A percentile compares a stretch with the other conserved stretches of the same genome.
phyloP scores from a whole-genome alignment of 2,329 filamentous ascomycete species.

The Botrytis porri region DNA sequence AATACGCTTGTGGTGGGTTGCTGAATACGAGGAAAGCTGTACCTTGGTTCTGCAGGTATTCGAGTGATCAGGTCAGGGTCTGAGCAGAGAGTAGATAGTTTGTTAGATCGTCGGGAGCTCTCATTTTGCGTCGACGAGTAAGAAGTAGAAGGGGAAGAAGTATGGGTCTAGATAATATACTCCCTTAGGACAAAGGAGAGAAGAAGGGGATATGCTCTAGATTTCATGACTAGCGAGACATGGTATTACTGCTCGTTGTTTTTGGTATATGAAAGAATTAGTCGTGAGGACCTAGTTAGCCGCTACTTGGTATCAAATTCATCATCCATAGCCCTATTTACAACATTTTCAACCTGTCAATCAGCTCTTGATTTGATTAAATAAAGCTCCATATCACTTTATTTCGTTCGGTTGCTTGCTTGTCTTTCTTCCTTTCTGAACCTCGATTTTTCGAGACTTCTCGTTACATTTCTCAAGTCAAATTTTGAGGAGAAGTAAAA shows the following conservation, averaged over 20 bases:
- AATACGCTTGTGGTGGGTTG: neutral
- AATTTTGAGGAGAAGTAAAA: neutral
- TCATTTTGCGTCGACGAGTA: neutral
- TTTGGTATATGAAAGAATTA: neutral
- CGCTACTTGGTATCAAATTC: neutral
- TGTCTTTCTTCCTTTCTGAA: neutral
- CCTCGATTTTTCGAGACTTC: neutral
- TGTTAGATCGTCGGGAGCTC: slow-evolving; percentile 3
- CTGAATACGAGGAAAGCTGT: neutral
- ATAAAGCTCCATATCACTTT: neutral
- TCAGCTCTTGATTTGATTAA: neutral
- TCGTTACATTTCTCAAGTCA: neutral
- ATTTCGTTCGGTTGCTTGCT: too few species aligned
- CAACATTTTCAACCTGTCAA: neutral
- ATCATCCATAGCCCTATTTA: slow-evolving; percentile 4
- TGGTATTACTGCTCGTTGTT: neutral
- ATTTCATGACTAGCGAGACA: neutral
- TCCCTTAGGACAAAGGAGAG: neutral
- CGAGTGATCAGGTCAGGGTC: neutral
- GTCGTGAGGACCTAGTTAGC: neutral
- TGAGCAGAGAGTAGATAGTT: neutral
- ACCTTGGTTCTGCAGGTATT: neutral
- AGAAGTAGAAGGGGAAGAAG: neutral
- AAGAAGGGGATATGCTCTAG: neutral
- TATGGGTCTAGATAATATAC: neutral